phyloP scores from a whole-genome alignment of 2,329 filamentous ascomycete species.

The Acephala macrosclerotiorum region DNA sequence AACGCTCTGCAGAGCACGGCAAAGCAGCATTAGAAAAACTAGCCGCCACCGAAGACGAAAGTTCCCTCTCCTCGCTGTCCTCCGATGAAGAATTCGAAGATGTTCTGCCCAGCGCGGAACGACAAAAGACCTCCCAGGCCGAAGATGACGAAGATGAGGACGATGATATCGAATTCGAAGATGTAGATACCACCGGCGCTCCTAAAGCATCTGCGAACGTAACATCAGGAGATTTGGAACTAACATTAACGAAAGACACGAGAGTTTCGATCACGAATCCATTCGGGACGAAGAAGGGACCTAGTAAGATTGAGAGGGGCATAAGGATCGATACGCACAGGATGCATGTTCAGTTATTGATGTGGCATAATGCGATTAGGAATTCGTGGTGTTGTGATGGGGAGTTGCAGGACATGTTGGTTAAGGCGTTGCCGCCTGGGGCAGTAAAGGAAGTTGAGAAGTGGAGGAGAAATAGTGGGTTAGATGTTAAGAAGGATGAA shows the following conservation, averaged over 20 bases:
- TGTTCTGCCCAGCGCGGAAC: constrained; percentile 51
- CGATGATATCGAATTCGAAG: constrained; percentile 69
- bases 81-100: constrained; percentile 64
- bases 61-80: constrained; percentile 42
- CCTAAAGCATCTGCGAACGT: constrained; percentile 51
- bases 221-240: constrained; percentile 72
- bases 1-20: constrained; percentile 51
- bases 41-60: constrained; percentile 48
- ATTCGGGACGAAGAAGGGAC: constrained; percentile 77
- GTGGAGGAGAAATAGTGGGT: constrained; percentile 74
- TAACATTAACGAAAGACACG: constrained; percentile 70
- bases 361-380: constrained; percentile 88
- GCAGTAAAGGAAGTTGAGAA: constrained; percentile 70
- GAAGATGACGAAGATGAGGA: constrained; percentile 55
- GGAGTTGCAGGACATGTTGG: constrained; percentile 76
- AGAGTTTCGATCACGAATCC: constrained; percentile 67
- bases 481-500: constrained; percentile 53
- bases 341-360: constrained; percentile 84
- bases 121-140: constrained; percentile 46
- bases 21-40: constrained; percentile 53
- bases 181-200: constrained; percentile 54
- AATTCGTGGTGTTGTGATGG: constrained; percentile 86
- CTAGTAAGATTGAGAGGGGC: constrained; percentile 82
- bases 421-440: constrained; percentile 75
- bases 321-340: constrained; percentile 84